A percentile compares a stretch with the other conserved stretches of the same genome.
Conservation (phyloP, 2,329 filamentous ascomycete genomes). For the Fusarium transvaalense region DNA sequence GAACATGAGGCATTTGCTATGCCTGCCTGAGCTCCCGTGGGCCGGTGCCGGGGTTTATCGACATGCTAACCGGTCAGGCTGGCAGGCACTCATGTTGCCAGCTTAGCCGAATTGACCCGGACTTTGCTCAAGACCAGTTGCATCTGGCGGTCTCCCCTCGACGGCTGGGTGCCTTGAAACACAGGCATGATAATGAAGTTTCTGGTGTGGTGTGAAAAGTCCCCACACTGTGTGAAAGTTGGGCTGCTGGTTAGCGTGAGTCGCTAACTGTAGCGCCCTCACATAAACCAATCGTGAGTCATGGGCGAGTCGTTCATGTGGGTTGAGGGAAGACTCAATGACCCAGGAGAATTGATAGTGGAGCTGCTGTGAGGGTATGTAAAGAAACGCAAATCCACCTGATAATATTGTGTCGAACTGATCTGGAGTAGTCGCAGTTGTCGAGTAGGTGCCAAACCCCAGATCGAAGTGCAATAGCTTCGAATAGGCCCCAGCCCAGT, state of each 20-base stretch:
- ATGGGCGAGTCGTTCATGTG: slow-evolving; percentile 35
- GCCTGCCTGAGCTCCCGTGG: slow-evolving; percentile 47
- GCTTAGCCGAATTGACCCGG: slow-evolving; percentile 49
- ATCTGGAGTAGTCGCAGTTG: slow-evolving; percentile 29
- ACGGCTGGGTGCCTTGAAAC: slow-evolving; percentile 45
- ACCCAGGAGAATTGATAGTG: slow-evolving; percentile 42
- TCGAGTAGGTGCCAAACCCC: slow-evolving; percentile 29
- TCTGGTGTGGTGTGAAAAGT: slow-evolving; percentile 17
- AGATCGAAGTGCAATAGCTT: slow-evolving; percentile 14
- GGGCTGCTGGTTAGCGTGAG: slow-evolving; percentile 40
- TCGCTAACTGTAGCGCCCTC: slow-evolving; percentile 35
- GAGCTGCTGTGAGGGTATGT: slow-evolving; percentile 47
- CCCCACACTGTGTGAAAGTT: slow-evolving; percentile 54
- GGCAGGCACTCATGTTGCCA: slow-evolving; percentile 42
- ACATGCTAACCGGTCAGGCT: slow-evolving; percentile 44
- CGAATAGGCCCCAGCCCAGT: not conserved
- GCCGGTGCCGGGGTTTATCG: slow-evolving; percentile 48
- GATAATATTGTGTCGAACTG: slow-evolving; percentile 13
- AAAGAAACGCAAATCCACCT: slow-evolving; percentile 46
- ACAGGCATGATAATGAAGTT: slow-evolving; percentile 46
- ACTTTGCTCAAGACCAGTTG: slow-evolving; percentile 11
- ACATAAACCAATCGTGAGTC: slow-evolving; percentile 40
- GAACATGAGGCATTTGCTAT: slow-evolving; percentile 48
- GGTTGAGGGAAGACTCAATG: slow-evolving; percentile 38
- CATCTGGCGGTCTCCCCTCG: slow-evolving; percentile 34